phyloP scores from a whole-genome alignment of 2,329 filamentous ascomycete genomes.

The Drechslerella coelobrocha region DNA sequence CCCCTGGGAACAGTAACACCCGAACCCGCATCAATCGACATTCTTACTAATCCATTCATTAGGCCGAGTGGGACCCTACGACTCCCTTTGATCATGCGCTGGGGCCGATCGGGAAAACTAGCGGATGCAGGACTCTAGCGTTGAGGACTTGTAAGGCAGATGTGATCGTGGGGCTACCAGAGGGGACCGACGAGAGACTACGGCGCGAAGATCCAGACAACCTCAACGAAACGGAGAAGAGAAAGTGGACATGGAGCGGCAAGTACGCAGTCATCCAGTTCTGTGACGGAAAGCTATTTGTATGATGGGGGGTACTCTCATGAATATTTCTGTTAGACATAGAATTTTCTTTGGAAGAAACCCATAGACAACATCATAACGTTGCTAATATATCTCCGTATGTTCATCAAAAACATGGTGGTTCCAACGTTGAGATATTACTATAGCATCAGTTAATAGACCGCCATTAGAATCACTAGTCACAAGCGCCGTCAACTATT shows the following conservation, averaged over 20 bases:
- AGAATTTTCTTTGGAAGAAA: neutral
- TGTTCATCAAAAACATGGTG: no score
- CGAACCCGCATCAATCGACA: conserved; percentile 40
- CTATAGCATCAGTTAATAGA: no score
- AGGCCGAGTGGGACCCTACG: conserved; percentile 78
- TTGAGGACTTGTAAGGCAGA: conserved; percentile 96
- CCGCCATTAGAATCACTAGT: no score
- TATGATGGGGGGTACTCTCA: neutral
- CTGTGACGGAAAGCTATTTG: conserved; percentile 70
- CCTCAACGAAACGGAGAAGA: conserved; percentile 65
- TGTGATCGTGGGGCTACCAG: conserved; percentile 84
- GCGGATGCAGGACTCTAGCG: conserved; percentile 82
- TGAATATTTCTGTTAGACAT: neutral
- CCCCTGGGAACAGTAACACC: neutral
- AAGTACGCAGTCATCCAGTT: conserved; percentile 97
- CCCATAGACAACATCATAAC: no score
- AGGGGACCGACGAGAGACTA: conserved; percentile 83
- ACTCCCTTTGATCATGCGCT: conserved; percentile 85
- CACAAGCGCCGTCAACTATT: no score
- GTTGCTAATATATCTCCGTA: no score
- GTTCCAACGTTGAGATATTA: no score
- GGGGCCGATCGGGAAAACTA: conserved; percentile 80
- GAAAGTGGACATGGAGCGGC: conserved; percentile 93
- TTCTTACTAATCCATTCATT: conserved; percentile 58
- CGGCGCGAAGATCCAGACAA: conserved; percentile 63